Base-by-base conservation (phyloP, 345 rosid species). In the Murraya paniculata region DNA sequence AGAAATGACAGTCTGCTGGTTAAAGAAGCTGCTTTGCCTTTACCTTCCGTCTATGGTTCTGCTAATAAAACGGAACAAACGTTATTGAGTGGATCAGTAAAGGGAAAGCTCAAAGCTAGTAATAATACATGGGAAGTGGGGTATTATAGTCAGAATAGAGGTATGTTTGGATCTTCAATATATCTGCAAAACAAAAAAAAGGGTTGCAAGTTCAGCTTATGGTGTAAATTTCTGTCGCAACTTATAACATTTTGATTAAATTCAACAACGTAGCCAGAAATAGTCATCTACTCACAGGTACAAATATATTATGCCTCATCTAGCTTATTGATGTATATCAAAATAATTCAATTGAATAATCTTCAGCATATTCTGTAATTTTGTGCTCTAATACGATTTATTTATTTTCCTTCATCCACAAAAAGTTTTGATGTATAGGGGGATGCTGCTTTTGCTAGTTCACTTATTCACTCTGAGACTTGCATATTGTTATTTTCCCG, bases 11-110 rank as follows among this genome's bases (percentile, higher is more conserved):
- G 36, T 64, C 78, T 73, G 19, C 55, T 73, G 8, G 57, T 71
- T 65, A 62, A 64, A 78, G 68, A 45, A 68, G 67, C 33, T 57
- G 71, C 28, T 73, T 76, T 70, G 76, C 80, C 65, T 80, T 85
- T 79, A 80, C 55, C 78, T 79, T 38, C 30, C 76, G 7, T 30
- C 6, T 13, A 79, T 64, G 24, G 55, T 71, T 77, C 65, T 59
- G 25, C 36, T 27, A 61, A 35, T 35, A 36, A 66, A 67, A 61
- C 67, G 66, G 66, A 64, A 30, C 38, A 64, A 30, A 77, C 74
- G 66, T 61, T 45, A 55, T 75, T 67, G 71, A 78, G 81, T 78
- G 72, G 81, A 68, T 45, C 50, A 35, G 56, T 13, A 74, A 76
- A 77, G 68, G 75, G 45, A 39, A 39, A 9, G 45, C 45, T 39